Conservation (phyloP, 192 early-diverging fungal genomes). For the Umbelopsis isabellina region DNA sequence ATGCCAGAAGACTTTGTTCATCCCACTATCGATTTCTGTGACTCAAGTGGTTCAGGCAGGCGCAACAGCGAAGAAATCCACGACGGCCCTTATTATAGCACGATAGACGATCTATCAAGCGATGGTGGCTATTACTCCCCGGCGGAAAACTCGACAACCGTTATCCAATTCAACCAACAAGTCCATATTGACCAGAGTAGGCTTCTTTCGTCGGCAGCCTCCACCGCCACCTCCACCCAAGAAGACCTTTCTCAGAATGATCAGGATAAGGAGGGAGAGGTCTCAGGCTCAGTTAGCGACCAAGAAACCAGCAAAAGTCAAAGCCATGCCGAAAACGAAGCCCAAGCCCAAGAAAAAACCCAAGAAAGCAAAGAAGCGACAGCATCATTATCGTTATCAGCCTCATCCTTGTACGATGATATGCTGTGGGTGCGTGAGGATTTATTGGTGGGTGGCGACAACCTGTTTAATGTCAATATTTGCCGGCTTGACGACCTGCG, state of each 20-base stretch:
- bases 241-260: not conserved
- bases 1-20: conserved; percentile 14
- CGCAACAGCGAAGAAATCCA: conserved; percentile 7
- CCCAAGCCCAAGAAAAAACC: not conserved
- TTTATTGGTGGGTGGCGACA: conserved; percentile 17
- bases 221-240: conserved; percentile 18
- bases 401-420: conserved; percentile 19
- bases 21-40: conserved; percentile 6
- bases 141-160: conserved; percentile 8
- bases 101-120: conserved; percentile 8
- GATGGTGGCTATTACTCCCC: conserved; percentile 20
- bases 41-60: not conserved
- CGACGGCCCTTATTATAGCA: conserved; percentile 16
- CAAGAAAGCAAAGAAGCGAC: not conserved
- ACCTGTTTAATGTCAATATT: conserved; percentile 21
- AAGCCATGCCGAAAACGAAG: not conserved
- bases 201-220: conserved; percentile 15
- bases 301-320: not conserved
- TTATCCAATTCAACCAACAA: conserved; percentile 19
- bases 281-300: not conserved
- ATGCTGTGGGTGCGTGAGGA: conserved; percentile 17
- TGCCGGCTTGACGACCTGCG: conserved; percentile 24
- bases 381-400: conserved; percentile 7
- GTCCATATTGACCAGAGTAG: conserved; percentile 19
- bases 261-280: not conserved